Conservation (phyloP, 768 basidiomycete species). For the Rhodocollybia butyracea region DNA sequence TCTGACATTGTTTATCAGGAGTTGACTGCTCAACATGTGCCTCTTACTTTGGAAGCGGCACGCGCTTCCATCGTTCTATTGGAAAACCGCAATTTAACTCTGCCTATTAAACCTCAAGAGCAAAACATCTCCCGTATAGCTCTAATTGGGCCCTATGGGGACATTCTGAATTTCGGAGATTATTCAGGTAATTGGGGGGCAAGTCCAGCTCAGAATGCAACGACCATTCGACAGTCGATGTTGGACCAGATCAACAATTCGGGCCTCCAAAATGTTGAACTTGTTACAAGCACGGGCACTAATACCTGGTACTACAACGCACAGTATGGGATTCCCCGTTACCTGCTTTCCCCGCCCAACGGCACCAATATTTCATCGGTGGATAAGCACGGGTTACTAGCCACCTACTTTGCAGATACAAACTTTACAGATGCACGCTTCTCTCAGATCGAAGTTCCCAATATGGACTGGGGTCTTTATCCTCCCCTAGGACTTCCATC, state of each 20-base stretch:
- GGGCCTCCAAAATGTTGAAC: neutral
- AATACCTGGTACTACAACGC: slow-evolving; percentile 22
- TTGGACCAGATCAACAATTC: slow-evolving; percentile 9
- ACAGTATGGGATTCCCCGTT: slow-evolving; percentile 21
- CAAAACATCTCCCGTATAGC: slow-evolving; percentile 17
- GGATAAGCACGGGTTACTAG: slow-evolving; percentile 7
- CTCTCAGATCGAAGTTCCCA: slow-evolving; percentile 17
- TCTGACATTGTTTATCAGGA: slow-evolving; percentile 13
- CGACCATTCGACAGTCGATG: slow-evolving; percentile 19
- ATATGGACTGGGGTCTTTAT: slow-evolving; percentile 24
- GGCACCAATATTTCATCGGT: neutral
- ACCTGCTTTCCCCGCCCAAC: slow-evolving; percentile 15
- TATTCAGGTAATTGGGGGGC: slow-evolving; percentile 23
- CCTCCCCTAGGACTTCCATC: slow-evolving; percentile 22
- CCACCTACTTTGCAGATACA: slow-evolving; percentile 21
- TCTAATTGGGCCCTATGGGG: slow-evolving; percentile 20
- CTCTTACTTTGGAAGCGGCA: slow-evolving; percentile 23
- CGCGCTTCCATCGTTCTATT: slow-evolving; percentile 20
- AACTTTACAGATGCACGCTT: slow-evolving; percentile 19
- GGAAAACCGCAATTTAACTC: slow-evolving; percentile 20
- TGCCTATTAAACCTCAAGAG: slow-evolving; percentile 14
- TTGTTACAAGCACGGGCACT: slow-evolving; percentile 20
- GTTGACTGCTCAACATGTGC: slow-evolving; percentile 14
- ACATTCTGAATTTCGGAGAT: slow-evolving; percentile 22
- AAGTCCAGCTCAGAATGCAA: slow-evolving; percentile 15